Evolutionary conservation across 169 alveolate species (phyloP).

Genomic region (Eimeria acervulina): DNA sequence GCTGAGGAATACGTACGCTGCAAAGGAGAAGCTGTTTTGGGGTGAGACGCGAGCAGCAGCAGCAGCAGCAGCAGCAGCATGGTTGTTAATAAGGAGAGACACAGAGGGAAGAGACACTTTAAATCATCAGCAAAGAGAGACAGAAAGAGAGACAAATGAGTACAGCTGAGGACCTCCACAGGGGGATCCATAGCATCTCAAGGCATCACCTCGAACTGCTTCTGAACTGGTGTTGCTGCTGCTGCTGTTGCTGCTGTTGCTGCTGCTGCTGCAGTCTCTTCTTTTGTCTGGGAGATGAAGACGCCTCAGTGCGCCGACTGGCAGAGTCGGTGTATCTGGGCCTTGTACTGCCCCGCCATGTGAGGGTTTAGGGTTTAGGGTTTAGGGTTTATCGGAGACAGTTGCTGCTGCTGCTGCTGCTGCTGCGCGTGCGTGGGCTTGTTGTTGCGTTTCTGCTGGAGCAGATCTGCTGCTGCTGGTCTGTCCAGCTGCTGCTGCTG

Average conservation of each 20-base stretch:
- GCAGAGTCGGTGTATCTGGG: conserved; percentile 61
- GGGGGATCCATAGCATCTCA: too few species aligned
- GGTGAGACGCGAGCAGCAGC: not conserved
- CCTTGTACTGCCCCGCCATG: conserved; percentile 61
- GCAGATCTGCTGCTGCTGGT: too few species aligned
- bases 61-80: not conserved
- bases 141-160: too few species aligned
- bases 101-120: not conserved
- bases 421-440: too few species aligned
- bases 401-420: too few species aligned
- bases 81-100: too few species aligned
- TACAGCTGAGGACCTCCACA: too few species aligned
- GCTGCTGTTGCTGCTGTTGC: conserved; percentile 10
- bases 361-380: not conserved
- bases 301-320: conserved; percentile 9
- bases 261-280: conserved; percentile 41
- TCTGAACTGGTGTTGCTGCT: not conserved
- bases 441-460: too few species aligned
- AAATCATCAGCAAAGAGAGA: not conserved
- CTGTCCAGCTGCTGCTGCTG: too few species aligned
- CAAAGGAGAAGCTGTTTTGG: conserved; percentile 57
- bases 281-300: conserved; percentile 47
- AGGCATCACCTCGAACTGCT: not conserved
- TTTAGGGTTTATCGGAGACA: not conserved
- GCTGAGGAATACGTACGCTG: conserved; percentile 42